A percentile compares a stretch with the other conserved stretches of the same genome.
Evolutionary conservation across 306 rosid species (phyloP).

Genomic region (Glycine latifolia): DNA sequence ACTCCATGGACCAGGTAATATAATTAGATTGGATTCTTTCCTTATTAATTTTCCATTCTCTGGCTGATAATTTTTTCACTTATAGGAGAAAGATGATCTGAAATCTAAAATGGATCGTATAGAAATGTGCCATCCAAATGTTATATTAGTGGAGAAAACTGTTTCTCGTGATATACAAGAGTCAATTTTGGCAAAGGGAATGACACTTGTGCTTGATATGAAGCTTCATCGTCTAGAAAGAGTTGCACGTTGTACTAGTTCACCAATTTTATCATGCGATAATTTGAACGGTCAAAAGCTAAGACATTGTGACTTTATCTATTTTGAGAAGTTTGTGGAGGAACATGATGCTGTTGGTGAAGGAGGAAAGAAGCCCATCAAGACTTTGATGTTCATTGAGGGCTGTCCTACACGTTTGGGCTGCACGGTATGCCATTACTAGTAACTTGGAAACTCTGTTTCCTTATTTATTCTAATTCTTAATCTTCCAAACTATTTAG

Average conservation of each 20-base stretch:
- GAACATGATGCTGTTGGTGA: conserved; percentile 82
- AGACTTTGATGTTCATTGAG: conserved; percentile 95
- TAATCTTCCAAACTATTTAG: conserved; percentile 28
- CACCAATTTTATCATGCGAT: conserved; percentile 85
- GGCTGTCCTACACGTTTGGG: conserved; percentile 93
- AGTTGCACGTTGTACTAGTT: conserved; percentile 89
- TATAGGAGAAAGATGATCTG: conserved; percentile 79
- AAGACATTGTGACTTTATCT: conserved; percentile 71
- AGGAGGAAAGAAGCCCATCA: conserved; percentile 84
- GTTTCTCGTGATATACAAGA: conserved; percentile 98
- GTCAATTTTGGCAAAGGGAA: conserved; percentile 76
- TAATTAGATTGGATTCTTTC: conserved; percentile 40
- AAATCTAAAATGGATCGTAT: conserved; percentile 78
- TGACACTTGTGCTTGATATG: conserved; percentile 96
- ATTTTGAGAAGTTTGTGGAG: conserved; percentile 87
- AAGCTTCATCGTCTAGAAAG: conserved; percentile 95
- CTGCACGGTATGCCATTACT: conserved; percentile 82
- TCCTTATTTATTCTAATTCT: conserved; percentile 33
- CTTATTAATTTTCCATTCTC: conserved; percentile 33
- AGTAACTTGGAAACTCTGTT: conserved; percentile 32
- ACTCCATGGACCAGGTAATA: conserved; percentile 85
- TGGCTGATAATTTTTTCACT: conserved; percentile 55
- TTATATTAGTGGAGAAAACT: conserved; percentile 87
- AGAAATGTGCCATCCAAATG: conserved; percentile 80
- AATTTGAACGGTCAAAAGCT: conserved; percentile 73